Evolutionary conservation across 139 green algal species (phyloP).

Genomic region (Closterium sp.): DNA sequence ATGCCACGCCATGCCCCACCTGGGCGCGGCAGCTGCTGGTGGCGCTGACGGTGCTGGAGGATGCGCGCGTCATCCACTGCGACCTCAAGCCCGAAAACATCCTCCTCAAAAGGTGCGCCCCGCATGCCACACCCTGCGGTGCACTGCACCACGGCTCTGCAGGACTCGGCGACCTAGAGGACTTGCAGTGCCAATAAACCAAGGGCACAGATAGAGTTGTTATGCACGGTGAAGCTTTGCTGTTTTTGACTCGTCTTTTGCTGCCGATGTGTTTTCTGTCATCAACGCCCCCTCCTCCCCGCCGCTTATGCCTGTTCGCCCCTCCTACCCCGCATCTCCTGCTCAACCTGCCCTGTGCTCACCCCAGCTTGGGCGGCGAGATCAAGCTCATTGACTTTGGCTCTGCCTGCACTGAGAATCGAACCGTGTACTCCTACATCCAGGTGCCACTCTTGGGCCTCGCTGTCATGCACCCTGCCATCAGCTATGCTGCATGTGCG

Average conservation of each 20-base stretch:
- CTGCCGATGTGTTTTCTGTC: neutral
- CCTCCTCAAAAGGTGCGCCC: conserved; percentile 66
- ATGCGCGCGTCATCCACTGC: conserved; percentile 92
- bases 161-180: too few relatives aligned
- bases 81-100: conserved; percentile 99
- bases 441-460: conserved; percentile 69
- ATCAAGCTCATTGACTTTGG: conserved; percentile 99
- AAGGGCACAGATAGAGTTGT: too few relatives aligned
- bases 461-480: neutral
- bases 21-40: conserved; percentile 85
- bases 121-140: neutral
- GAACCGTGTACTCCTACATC: conserved; percentile 96
- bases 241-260: too few relatives aligned
- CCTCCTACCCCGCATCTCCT: neutral
- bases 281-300: neutral
- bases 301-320: neutral
- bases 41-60: conserved; percentile 74
- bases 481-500: neutral
- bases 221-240: too few relatives aligned
- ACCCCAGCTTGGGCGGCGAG: conserved; percentile 47
- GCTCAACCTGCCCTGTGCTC: neutral
- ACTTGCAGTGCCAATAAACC: too few relatives aligned
- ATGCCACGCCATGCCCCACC: neutral
- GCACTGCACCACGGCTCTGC: too few relatives aligned
- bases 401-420: conserved; percentile 87